Evolutionary conservation across 495 filamentous ascomycete species (phyloP).

Genomic region (Tuber borchii): DNA sequence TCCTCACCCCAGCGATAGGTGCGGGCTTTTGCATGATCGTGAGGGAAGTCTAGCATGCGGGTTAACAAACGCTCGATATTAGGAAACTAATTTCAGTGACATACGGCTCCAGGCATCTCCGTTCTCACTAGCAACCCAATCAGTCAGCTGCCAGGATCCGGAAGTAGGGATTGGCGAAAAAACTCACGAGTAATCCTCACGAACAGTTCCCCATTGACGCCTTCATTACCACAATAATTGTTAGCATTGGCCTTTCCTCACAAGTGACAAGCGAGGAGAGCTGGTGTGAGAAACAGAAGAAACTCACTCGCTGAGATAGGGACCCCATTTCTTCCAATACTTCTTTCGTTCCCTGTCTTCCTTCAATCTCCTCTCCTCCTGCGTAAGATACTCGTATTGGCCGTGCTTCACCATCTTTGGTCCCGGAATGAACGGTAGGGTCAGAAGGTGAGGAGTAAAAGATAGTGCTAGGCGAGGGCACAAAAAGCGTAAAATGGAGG

Average conservation of each 20-base stretch:
- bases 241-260: neutral
- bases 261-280: neutral
- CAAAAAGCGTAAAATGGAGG: neutral
- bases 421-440: neutral
- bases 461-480: neutral
- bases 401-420: conserved; percentile 75
- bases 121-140: conserved; percentile 46
- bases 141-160: neutral
- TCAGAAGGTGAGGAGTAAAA: neutral
- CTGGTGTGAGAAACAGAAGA: neutral
- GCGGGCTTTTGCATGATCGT: conserved; percentile 81
- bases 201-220: conserved; percentile 52
- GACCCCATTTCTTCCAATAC: conserved; percentile 96
- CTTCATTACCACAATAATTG: conserved; percentile 25
- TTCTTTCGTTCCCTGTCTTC: conserved; percentile 70
- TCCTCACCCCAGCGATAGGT: conserved; percentile 94
- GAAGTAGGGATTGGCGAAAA: neutral
- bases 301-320: conserved; percentile 57
- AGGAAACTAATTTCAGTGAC: conserved; percentile 41
- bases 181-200: conserved; percentile 87
- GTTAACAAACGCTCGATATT: neutral
- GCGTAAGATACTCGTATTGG: conserved; percentile 70
- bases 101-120: conserved; percentile 94
- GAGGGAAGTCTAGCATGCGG: conserved; percentile 65
- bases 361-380: conserved; percentile 81